phyloP scores from a whole-genome alignment of 108 stramenopile species.

The Skeletonema grethae region DNA sequence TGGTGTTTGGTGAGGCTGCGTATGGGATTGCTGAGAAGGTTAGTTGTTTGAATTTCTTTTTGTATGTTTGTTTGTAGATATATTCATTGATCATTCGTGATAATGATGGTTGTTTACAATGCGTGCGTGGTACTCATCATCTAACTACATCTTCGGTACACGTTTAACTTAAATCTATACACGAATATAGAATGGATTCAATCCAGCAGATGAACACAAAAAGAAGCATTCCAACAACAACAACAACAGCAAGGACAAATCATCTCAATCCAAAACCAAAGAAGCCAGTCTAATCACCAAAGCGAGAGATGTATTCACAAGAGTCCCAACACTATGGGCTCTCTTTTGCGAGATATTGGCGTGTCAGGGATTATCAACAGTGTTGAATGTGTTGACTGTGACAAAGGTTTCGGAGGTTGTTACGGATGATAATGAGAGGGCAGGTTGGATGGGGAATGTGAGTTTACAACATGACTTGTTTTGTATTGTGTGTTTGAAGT shows the following conservation, averaged over 20 bases:
- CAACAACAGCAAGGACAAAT: not conserved
- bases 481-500: not conserved
- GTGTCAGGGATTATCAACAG: constrained; percentile 77
- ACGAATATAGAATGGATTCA: constrained; percentile 49
- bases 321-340: constrained; percentile 77
- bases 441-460: constrained; percentile 73
- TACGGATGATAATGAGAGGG: constrained; percentile 67
- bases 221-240: constrained; percentile 34
- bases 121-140: not conserved
- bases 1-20: constrained; percentile 33
- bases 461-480: not conserved
- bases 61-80: no score
- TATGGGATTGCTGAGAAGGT: constrained; percentile 44
- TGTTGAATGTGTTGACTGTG: constrained; percentile 80
- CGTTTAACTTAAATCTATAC: not conserved
- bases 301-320: constrained; percentile 62
- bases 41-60: no score
- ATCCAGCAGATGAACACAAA: constrained; percentile 55
- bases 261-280: constrained; percentile 25
- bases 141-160: not conserved
- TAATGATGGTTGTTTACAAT: not conserved
- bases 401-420: constrained; percentile 59
- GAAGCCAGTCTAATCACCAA: constrained; percentile 45
- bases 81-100: no score
- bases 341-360: constrained; percentile 84